phyloP scores from a whole-genome alignment of 2,329 filamentous ascomycete genomes.

The Talaromyces sp. region DNA sequence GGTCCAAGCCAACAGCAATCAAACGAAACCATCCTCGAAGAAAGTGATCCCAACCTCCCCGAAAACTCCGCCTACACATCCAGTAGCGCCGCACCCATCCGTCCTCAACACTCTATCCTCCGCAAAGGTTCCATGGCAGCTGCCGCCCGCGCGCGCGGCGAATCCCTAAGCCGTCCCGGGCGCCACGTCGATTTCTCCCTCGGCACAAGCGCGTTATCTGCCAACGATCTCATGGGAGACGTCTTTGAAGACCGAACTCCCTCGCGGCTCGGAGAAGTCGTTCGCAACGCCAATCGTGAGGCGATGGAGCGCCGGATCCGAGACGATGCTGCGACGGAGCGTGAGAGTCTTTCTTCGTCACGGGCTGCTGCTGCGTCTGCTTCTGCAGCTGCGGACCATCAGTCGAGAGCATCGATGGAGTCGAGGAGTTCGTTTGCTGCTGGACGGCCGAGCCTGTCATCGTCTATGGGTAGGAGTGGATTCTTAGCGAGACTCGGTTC shows the following conservation, averaged over 20 bases:
- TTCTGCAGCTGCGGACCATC: slow-evolving; percentile 16
- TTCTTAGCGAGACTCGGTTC: slow-evolving; percentile 56
- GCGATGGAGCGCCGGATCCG: slow-evolving; percentile 38
- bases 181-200: slow-evolving; percentile 69
- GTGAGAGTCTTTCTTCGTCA: slow-evolving; percentile 21
- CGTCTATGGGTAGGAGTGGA: slow-evolving; percentile 44
- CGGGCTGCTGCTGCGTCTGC: slow-evolving; percentile 19
- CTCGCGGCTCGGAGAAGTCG: slow-evolving; percentile 40
- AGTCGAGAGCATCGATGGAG: slow-evolving; percentile 22
- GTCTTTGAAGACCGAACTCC: slow-evolving; percentile 57
- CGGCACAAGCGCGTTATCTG: slow-evolving; percentile 59
- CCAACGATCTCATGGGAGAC: slow-evolving; percentile 60
- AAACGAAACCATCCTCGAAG: slow-evolving; percentile 34
- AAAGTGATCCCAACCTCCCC: slow-evolving; percentile 38
- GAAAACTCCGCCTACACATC: slow-evolving; percentile 21
- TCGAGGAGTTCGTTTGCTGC: slow-evolving; percentile 21
- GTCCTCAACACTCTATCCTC: slow-evolving; percentile 53
- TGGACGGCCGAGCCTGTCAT: slow-evolving; percentile 29
- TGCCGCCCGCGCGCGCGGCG: slow-evolving; percentile 51
- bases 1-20: slow-evolving; percentile 35
- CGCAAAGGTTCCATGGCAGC: slow-evolving; percentile 47
- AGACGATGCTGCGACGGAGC: slow-evolving; percentile 26
- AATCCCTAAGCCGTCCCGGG: slow-evolving; percentile 54
- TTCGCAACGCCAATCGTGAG: slow-evolving; percentile 39
- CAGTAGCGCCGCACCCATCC: slow-evolving; percentile 20